Percentiles rank a stretch among this genome's conserved stretches.
Conservation (phyloP, 2,329 filamentous ascomycete species). For the Fusarium irregulare region DNA sequence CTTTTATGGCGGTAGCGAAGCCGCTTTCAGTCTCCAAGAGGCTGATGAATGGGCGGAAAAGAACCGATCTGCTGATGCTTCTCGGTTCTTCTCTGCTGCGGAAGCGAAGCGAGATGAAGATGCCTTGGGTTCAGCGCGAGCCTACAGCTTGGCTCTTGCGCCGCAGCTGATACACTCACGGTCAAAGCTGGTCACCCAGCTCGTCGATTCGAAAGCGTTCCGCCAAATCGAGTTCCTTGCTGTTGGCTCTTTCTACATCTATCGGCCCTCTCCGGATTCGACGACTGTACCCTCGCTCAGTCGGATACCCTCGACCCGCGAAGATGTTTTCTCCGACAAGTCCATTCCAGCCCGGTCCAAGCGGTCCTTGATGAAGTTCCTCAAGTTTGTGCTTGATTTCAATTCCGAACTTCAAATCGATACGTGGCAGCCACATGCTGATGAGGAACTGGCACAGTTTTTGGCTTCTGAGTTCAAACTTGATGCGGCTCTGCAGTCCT, state of each 20-base stretch:
- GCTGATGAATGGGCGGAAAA: slow-evolving; percentile 76
- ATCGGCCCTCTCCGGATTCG: slow-evolving; percentile 55
- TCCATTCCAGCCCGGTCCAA: slow-evolving; percentile 84
- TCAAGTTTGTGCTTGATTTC: slow-evolving; percentile 85
- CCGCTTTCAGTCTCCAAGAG: slow-evolving; percentile 86
- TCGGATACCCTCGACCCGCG: slow-evolving; percentile 86
- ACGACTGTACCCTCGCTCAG: slow-evolving; percentile 58
- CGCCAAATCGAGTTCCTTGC: slow-evolving; percentile 93
- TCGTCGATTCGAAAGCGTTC: slow-evolving; percentile 91
- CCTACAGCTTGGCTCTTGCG: slow-evolving; percentile 85
- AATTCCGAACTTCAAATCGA: slow-evolving; percentile 67
- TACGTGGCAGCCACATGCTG: slow-evolving; percentile 68
- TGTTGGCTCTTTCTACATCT: slow-evolving; percentile 92
- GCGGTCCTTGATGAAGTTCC: slow-evolving; percentile 89
- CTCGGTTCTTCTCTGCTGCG: slow-evolving; percentile 45
- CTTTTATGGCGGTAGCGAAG: slow-evolving; percentile 89
- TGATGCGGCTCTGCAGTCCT: slow-evolving; percentile 73
- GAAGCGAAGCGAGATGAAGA: slow-evolving; percentile 53
- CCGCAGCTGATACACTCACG: slow-evolving; percentile 89
- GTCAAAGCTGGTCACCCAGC: slow-evolving; percentile 78
- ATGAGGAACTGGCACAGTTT: slow-evolving; percentile 67
- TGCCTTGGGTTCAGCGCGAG: slow-evolving; percentile 71
- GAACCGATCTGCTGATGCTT: slow-evolving; percentile 44
- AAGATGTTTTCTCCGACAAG: slow-evolving; percentile 88
- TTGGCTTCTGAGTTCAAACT: slow-evolving; percentile 72